These are phyloP conservation scores for Chlamydomonas schloesseri DNA, from an alignment of 139 green algal genomes.

Conservation along the genomic window DNA sequence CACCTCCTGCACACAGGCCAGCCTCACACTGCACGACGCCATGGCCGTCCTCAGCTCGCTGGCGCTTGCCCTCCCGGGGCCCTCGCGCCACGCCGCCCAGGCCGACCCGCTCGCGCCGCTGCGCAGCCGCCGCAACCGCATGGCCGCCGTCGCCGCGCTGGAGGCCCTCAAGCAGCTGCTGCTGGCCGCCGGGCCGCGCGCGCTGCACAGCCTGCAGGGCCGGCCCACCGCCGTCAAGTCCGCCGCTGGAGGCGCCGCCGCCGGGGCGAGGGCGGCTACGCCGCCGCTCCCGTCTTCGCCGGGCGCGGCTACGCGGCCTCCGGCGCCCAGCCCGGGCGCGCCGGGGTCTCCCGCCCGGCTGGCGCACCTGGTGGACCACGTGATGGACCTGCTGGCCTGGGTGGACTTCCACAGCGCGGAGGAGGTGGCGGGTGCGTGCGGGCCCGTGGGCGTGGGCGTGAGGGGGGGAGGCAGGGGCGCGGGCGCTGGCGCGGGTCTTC, in stretches of 20 bases:
- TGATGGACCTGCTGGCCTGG: slow-evolving; percentile 41
- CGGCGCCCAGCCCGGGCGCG: slow-evolving; percentile 18
- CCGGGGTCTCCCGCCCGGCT: slow-evolving; percentile 39
- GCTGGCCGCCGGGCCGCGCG: not conserved
- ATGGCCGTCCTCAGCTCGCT: not conserved
- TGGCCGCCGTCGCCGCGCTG: slow-evolving; percentile 21
- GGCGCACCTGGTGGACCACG: slow-evolving; percentile 32
- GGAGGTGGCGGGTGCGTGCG: slow-evolving; percentile 1
- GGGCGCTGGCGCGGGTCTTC: no score
- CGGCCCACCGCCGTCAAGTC: no score
- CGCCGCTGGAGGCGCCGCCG: no score
- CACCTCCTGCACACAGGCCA: not conserved
- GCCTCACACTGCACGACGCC: slow-evolving; percentile 30
- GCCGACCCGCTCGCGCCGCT: slow-evolving; percentile 37
- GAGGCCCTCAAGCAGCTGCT: slow-evolving; percentile 43
- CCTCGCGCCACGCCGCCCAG: slow-evolving; percentile 21
- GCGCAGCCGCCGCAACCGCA: not conserved
- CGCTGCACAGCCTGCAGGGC: slow-evolving; percentile 24
- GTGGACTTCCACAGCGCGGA: slow-evolving; percentile 45
- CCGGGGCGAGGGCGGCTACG: not conserved
- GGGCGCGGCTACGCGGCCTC: not conserved
- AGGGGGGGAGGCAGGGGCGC: no score
- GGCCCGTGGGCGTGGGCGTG: not conserved
- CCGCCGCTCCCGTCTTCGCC: not conserved
- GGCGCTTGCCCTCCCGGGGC: slow-evolving; percentile 44